Conservation (phyloP, 2,329 filamentous ascomycete species). For the Furcasterigmium furcatum region DNA sequence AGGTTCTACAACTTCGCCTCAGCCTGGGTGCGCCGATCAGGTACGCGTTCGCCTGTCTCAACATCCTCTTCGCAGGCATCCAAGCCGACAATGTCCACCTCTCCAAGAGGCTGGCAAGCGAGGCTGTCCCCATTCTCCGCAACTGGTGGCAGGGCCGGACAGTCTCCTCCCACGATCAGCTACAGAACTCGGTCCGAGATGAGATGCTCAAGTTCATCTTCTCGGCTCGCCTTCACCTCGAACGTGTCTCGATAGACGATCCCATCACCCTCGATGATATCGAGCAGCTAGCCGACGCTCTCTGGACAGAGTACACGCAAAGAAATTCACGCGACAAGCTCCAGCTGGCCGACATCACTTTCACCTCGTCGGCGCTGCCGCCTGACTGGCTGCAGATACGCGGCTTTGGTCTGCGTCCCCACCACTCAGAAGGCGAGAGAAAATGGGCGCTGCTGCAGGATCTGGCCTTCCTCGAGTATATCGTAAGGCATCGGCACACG, state of each 20-base stretch:
- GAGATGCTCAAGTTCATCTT: slow-evolving; percentile 75
- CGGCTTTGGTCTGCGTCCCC: slow-evolving; percentile 51
- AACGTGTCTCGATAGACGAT: slow-evolving; percentile 44
- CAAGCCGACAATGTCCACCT: slow-evolving; percentile 67
- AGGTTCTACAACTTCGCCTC: slow-evolving; percentile 57
- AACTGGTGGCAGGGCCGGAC: slow-evolving; percentile 76
- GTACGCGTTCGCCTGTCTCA: slow-evolving; percentile 72
- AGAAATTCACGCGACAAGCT: slow-evolving; percentile 69
- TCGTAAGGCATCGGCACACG: slow-evolving; percentile 27
- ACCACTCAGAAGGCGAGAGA: slow-evolving; percentile 52
- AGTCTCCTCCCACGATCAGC: slow-evolving; percentile 52
- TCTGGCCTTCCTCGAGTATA: slow-evolving; percentile 53
- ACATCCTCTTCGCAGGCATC: slow-evolving; percentile 62
- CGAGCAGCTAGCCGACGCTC: slow-evolving; percentile 62
- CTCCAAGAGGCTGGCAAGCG: slow-evolving; percentile 55
- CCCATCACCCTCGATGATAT: slow-evolving; percentile 42
- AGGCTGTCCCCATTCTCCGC: slow-evolving; percentile 67
- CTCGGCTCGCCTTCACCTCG: slow-evolving; percentile 60
- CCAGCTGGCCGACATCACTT: slow-evolving; percentile 73
- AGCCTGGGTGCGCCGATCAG: slow-evolving; percentile 64
- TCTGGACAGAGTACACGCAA: slow-evolving; percentile 77
- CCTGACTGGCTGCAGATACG: slow-evolving; percentile 41
- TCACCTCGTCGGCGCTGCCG: slow-evolving; percentile 42
- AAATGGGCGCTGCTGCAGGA: slow-evolving; percentile 59
- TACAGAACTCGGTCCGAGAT: slow-evolving; percentile 64